Evolutionary conservation across 2,329 filamentous ascomycete species (phyloP).

Genomic region (Eutypella sp.): DNA sequence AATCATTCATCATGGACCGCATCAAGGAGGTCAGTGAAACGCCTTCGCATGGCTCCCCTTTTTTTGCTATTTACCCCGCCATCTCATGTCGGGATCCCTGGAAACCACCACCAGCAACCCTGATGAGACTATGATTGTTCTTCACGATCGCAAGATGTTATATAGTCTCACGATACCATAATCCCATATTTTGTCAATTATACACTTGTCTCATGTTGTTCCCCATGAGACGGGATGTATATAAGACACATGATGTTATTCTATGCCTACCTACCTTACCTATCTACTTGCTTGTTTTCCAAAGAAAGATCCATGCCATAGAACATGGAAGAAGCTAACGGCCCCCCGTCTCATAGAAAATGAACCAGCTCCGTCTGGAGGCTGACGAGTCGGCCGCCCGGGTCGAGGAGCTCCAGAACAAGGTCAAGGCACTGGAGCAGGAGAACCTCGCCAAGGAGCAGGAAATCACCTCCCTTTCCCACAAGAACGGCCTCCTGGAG

Average conservation of each 20-base stretch:
- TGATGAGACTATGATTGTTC: background rate
- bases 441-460: slow-evolving; percentile 96
- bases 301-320: no score
- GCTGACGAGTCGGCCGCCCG: slow-evolving; percentile 78
- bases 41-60: slow-evolving; percentile 10
- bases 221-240: no score
- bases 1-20: slow-evolving; percentile 64
- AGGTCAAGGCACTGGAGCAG: slow-evolving; percentile 87
- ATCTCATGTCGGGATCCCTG: slow-evolving; percentile 12
- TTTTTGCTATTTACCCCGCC: slow-evolving; percentile 30
- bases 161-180: no score
- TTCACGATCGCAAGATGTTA: no score
- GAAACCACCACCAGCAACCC: slow-evolving; percentile 7
- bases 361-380: slow-evolving; percentile 91
- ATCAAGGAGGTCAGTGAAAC: slow-evolving; percentile 74
- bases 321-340: no score
- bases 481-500: slow-evolving; percentile 93
- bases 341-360: slow-evolving; percentile 58
- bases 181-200: no score
- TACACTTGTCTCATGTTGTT: no score
- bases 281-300: no score
- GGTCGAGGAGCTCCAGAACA: slow-evolving; percentile 80
- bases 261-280: no score
- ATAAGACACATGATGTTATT: background rate
- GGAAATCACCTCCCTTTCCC: slow-evolving; percentile 91